Conservation (phyloP, 75 land plant genomes). For the Picea glauca region DNA sequence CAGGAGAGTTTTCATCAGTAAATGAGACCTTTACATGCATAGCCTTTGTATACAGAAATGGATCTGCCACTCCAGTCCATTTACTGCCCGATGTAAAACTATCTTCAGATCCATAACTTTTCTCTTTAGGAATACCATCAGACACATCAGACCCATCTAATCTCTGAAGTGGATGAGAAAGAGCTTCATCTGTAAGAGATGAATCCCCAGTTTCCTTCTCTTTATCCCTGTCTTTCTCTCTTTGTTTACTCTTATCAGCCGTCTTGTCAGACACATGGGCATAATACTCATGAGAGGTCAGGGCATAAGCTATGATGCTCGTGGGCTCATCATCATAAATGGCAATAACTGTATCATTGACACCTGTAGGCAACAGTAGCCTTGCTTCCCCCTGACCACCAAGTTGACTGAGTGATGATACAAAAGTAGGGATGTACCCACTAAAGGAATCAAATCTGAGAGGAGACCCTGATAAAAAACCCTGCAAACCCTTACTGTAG, state of each 20-base stretch:
- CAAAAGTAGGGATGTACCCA: constrained; percentile 31
- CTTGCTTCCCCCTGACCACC: constrained; percentile 51
- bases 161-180: constrained; percentile 33
- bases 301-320: constrained; percentile 67
- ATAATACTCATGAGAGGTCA: constrained; percentile 32
- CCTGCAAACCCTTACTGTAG: constrained; percentile 30
- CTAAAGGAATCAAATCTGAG: constrained; percentile 29
- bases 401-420: constrained; percentile 32
- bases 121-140: constrained; percentile 18
- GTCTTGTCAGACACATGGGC: constrained; percentile 8
- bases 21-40: constrained; percentile 48
- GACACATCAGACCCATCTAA: constrained; percentile 18
- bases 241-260: constrained; percentile 11
- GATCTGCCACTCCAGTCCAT: constrained; percentile 9
- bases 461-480: constrained; percentile 2
- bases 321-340: constrained; percentile 62
- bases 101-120: constrained; percentile 23
- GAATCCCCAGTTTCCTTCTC: constrained; percentile 28
- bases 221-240: constrained; percentile 30
- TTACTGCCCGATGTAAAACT: constrained; percentile 28
- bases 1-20: constrained; percentile 21
- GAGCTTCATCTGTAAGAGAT: constrained; percentile 20
- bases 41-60: constrained; percentile 10
- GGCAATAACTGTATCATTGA: constrained; percentile 64
- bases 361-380: constrained; percentile 59